phyloP scores from a whole-genome alignment of 1,284 basidiomycete genomes.

The Heliocybe sulcata region DNA sequence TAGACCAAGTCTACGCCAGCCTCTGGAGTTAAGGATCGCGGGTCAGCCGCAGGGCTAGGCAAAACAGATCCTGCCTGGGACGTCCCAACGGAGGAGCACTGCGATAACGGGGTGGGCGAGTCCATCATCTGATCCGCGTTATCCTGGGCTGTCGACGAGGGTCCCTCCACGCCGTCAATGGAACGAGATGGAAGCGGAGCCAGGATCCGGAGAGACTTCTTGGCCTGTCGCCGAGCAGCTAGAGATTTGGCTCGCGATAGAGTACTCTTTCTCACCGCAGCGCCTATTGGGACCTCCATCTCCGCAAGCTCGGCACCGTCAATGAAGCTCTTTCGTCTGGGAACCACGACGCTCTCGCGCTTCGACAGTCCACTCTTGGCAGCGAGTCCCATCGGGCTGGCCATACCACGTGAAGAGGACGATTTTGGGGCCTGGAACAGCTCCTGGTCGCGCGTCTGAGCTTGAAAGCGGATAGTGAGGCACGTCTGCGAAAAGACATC shows the following conservation, averaged over 20 bases:
- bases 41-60: conserved; percentile 25
- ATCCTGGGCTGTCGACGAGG: conserved; percentile 10
- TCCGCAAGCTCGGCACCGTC: conserved; percentile 11
- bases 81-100: conserved; percentile 33
- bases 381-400: conserved; percentile 39
- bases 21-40: neutral
- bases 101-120: conserved; percentile 40
- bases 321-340: conserved; percentile 39
- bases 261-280: neutral
- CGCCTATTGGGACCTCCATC: too few species aligned
- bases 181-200: conserved; percentile 12
- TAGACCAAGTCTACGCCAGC: neutral
- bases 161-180: conserved; percentile 8
- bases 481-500: conserved; percentile 66
- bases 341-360: conserved; percentile 62
- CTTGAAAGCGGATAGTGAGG: conserved; percentile 51
- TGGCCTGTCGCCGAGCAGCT: conserved; percentile 30
- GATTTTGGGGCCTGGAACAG: conserved; percentile 49
- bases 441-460: conserved; percentile 51
- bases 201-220: conserved; percentile 34
- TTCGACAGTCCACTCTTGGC: conserved; percentile 52
- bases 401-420: conserved; percentile 44
- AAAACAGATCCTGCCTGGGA: conserved; percentile 26
- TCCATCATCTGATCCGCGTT: conserved; percentile 19
- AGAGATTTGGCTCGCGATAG: conserved; percentile 23